These are phyloP conservation scores for Volutella citrinella DNA, from an alignment of 2,329 filamentous ascomycete species.

Conservation along the genomic window DNA sequence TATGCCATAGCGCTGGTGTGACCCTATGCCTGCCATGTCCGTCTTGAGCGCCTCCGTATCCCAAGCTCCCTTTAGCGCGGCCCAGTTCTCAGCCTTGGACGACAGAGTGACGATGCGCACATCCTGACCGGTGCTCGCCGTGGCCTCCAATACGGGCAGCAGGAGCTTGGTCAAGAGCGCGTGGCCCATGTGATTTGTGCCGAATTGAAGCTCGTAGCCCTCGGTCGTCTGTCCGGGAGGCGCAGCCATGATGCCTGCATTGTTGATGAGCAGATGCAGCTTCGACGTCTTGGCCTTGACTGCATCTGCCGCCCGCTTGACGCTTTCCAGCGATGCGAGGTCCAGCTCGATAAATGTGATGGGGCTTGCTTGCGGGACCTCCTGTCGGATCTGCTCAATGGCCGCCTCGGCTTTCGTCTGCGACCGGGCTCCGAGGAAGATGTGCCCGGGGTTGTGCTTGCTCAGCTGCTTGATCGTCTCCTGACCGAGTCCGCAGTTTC, in stretches of 20 bases:
- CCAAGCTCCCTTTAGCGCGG: background rate
- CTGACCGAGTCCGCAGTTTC: slow-evolving; percentile 4
- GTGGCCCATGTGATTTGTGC: slow-evolving; percentile 8
- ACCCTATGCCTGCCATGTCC: no score
- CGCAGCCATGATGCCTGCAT: slow-evolving; percentile 1
- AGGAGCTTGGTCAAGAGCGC: slow-evolving; percentile 7
- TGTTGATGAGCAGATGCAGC: slow-evolving; percentile 6
- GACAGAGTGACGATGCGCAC: slow-evolving; percentile 8
- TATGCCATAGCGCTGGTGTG: no score
- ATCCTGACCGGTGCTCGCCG: slow-evolving; percentile 2
- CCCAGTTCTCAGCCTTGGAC: slow-evolving; percentile 1
- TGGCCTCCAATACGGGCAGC: slow-evolving; percentile 5
- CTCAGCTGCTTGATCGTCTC: slow-evolving; percentile 1
- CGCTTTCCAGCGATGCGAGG: slow-evolving; percentile 3
- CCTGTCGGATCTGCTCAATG: background rate
- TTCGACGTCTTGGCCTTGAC: slow-evolving; percentile 2
- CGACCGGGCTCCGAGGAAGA: slow-evolving; percentile 3
- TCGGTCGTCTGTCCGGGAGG: slow-evolving; percentile 3
- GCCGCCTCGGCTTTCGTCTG: background rate
- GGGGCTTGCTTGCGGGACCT: background rate
- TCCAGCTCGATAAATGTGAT: slow-evolving; percentile 6
- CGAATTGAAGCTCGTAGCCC: slow-evolving; percentile 8
- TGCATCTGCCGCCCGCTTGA: slow-evolving; percentile 3
- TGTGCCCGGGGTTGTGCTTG: background rate
- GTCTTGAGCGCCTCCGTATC: slow-evolving; percentile 4